These are phyloP conservation scores for Xylaria sp. DNA, from an alignment of 2,329 filamentous ascomycete species.

Conservation along the genomic window DNA sequence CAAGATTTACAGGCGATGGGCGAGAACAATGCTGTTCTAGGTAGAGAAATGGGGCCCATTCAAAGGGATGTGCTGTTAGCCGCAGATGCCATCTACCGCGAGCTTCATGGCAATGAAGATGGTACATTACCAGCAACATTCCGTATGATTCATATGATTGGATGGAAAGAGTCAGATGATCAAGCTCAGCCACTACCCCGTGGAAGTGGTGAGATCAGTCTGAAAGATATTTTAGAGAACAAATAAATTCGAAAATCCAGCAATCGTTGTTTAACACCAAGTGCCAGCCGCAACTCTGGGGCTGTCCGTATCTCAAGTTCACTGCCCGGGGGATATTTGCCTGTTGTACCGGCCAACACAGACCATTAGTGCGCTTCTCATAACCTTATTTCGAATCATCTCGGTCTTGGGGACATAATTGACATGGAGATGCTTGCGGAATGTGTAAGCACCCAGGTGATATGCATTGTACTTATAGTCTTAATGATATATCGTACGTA, in stretches of 20 bases:
- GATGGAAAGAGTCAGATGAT: constrained; percentile 86
- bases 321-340: no score
- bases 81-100: constrained; percentile 86
- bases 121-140: constrained; percentile 88
- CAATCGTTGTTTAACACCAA: not conserved
- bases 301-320: no score
- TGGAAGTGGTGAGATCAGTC: constrained; percentile 85
- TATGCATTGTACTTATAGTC: not conserved
- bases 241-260: constrained; percentile 48
- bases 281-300: not conserved
- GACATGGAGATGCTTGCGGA: not conserved
- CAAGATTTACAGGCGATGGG: constrained; percentile 95
- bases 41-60: constrained; percentile 83
- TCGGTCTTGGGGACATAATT: not conserved
- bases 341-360: not conserved
- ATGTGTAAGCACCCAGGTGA: not conserved
- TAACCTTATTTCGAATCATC: not conserved
- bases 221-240: constrained; percentile 79
- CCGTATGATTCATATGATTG: constrained; percentile 97
- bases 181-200: constrained; percentile 83
- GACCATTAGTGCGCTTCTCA: not conserved
- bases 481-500: not conserved
- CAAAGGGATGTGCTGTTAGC: constrained; percentile 86
- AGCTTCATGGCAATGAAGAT: constrained; percentile 84
- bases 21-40: constrained; percentile 87